Percentiles rank a stretch among this genome's conserved stretches.
Conservation (phyloP, 2,329 filamentous ascomycete species). For the Macrophomina tecta region DNA sequence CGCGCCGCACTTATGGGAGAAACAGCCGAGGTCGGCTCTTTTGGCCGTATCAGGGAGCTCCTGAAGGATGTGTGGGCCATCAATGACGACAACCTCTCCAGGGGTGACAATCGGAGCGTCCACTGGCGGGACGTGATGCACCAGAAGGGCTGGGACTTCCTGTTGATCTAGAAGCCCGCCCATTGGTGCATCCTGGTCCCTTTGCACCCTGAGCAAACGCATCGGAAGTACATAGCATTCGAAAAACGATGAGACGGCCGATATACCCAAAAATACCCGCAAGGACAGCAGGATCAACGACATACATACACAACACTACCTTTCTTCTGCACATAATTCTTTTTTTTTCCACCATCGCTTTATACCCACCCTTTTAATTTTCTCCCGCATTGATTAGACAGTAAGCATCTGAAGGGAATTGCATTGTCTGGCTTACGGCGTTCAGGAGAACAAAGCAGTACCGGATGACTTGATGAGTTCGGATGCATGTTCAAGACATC, state of each 20-base stretch:
- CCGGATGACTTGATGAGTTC: conserved; percentile 23
- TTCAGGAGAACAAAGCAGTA: conserved; percentile 20
- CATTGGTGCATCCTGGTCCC: conserved; percentile 43
- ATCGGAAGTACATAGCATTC: conserved; percentile 27
- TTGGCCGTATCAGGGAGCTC: conserved; percentile 80
- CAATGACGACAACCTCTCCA: conserved; percentile 67
- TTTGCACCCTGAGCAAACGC: conserved; percentile 28
- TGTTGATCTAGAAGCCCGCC: conserved; percentile 71
- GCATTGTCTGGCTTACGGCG: conserved; percentile 24
- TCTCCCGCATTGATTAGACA: conserved; percentile 22
- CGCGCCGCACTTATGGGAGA: conserved; percentile 78
- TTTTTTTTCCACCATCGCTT: conserved; percentile 33
- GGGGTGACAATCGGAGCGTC: conserved; percentile 67
- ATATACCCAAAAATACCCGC: conserved; percentile 27
- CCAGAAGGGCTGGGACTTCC: conserved; percentile 88
- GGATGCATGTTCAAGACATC: conserved; percentile 18
- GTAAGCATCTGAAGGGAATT: conserved; percentile 11
- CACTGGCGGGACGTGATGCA: conserved; percentile 96
- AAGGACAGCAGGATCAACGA: conserved; percentile 20
- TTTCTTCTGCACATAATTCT: conserved; percentile 42
- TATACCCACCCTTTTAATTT: conserved; percentile 50
- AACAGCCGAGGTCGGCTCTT: conserved; percentile 78
- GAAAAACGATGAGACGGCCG: conserved; percentile 25
- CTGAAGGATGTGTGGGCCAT: conserved; percentile 81
- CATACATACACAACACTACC: conserved; percentile 29